A percentile compares a stretch with the other conserved stretches of the same genome.
Conservation (phyloP, 495 filamentous ascomycete genomes). For the Terfezia claveryi region DNA sequence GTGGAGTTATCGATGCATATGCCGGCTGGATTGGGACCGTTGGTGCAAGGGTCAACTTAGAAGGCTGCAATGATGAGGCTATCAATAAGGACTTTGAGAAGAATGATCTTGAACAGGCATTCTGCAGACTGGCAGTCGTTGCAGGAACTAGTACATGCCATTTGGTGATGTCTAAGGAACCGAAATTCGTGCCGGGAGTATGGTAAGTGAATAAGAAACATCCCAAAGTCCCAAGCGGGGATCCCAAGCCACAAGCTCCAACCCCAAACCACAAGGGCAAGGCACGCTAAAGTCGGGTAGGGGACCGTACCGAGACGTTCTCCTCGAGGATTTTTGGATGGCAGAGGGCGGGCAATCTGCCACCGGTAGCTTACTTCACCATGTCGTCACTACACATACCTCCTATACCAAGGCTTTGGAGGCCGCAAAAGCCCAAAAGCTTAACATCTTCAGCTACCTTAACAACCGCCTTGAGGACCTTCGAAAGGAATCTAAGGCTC, state of each 20-base stretch:
- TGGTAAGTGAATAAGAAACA: constrained; percentile 28
- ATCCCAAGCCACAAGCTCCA: too few species aligned
- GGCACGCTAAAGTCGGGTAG: not conserved
- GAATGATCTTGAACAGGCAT: constrained; percentile 77
- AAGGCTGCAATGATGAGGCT: constrained; percentile 18
- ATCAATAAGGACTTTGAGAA: constrained; percentile 36
- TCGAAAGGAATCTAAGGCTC: constrained; percentile 40
- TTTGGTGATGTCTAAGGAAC: constrained; percentile 75
- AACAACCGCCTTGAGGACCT: constrained; percentile 71
- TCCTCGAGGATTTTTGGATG: constrained; percentile 82
- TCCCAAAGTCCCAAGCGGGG: too few species aligned
- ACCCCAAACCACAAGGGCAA: too few species aligned
- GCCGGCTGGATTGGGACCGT: constrained; percentile 97
- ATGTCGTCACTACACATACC: constrained; percentile 82
- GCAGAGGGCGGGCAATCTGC: constrained; percentile 91
- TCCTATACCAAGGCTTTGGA: constrained; percentile 58
- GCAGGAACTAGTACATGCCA: constrained; percentile 95
- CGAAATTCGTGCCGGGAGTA: constrained; percentile 80
- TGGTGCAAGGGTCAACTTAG: constrained; percentile 71
- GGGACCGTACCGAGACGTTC: constrained; percentile 81
- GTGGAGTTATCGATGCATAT: constrained; percentile 94
- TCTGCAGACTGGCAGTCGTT: constrained; percentile 79
- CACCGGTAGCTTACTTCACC: constrained; percentile 80
- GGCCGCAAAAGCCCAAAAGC: constrained; percentile 51
- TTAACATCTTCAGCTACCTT: constrained; percentile 82